Conservation (phyloP, 202 grass and related monocot species). For the Bolboschoenoplectus hybrid region DNA sequence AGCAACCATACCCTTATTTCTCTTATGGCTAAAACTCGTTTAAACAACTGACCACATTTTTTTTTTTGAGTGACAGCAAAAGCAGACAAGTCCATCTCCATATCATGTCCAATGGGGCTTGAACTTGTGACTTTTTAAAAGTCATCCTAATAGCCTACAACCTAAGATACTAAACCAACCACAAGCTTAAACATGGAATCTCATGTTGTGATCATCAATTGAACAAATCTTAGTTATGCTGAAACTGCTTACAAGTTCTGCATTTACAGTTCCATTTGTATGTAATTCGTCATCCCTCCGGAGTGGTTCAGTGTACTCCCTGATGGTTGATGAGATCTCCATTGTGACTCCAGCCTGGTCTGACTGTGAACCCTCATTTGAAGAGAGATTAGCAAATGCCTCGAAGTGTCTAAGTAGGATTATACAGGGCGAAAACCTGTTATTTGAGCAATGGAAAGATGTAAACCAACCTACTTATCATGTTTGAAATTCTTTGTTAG, state of each 20-base stretch:
- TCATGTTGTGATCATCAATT: constrained; percentile 47
- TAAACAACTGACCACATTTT: neutral
- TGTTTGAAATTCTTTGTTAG: neutral
- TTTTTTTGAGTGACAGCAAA: neutral
- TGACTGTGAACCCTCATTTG: constrained; percentile 72
- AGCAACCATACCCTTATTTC: neutral
- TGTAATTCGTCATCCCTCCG: constrained; percentile 49
- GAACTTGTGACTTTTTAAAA: constrained; percentile 26
- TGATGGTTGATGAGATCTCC: constrained; percentile 75
- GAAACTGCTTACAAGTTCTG: constrained; percentile 23
- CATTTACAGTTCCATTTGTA: constrained; percentile 48
- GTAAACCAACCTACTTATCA: neutral
- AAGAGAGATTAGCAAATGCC: constrained; percentile 74
- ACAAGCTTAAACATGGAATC: constrained; percentile 24
- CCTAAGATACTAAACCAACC: neutral
- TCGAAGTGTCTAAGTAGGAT: constrained; percentile 85
- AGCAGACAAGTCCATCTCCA: neutral
- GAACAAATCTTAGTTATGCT: constrained; percentile 21
- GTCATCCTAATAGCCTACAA: neutral
- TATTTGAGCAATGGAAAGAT: constrained; percentile 22
- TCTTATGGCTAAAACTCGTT: neutral
- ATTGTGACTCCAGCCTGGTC: constrained; percentile 73
- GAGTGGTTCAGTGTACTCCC: constrained; percentile 63
- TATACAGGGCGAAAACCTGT: constrained; percentile 91
- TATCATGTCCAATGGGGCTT: neutral